Percentiles rank a stretch among this genome's conserved stretches.
These are phyloP conservation scores for Oryza meridionalis DNA, from an alignment of 176 grass and related monocot species.

Conservation along the genomic window DNA sequence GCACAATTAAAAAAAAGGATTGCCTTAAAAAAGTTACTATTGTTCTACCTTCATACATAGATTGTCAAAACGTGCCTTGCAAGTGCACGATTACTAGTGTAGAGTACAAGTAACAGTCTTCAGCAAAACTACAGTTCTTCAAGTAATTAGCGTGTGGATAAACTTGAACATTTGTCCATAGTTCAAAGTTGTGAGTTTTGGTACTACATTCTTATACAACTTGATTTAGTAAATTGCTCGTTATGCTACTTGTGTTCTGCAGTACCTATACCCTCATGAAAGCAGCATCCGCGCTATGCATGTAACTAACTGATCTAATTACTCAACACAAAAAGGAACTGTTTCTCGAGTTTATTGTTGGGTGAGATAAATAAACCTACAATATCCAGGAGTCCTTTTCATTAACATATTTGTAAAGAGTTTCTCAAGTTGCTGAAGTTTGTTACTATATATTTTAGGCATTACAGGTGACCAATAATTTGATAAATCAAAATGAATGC, in stretches of 20 bases:
- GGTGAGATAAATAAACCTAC: neutral
- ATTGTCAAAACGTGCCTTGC: too few relatives aligned
- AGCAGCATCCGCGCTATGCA: slow-evolving; percentile 54
- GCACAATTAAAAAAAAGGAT: too few relatives aligned
- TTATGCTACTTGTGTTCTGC: slow-evolving; percentile 11
- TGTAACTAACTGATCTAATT: neutral
- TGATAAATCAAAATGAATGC: neutral
- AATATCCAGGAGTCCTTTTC: neutral
- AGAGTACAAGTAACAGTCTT: too few relatives aligned
- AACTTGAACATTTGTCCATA: neutral
- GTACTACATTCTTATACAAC: neutral
- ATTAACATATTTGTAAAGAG: neutral
- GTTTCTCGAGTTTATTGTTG: neutral
- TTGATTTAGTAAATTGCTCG: neutral
- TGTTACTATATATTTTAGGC: neutral
- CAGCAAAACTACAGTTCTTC: too few relatives aligned
- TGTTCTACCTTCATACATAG: too few relatives aligned
- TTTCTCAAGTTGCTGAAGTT: neutral
- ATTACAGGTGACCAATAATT: neutral
- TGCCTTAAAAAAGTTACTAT: too few relatives aligned
- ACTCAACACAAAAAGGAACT: neutral
- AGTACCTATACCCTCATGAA: slow-evolving; percentile 82
- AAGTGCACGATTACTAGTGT: too few relatives aligned
- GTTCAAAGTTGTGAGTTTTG: neutral
- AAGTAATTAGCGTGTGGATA: too few relatives aligned